Percentiles rank a stretch among this genome's conserved stretches.
Evolutionary conservation across 805 yeast genomes (phyloP).

Genomic region (Candida odintsovae): DNA sequence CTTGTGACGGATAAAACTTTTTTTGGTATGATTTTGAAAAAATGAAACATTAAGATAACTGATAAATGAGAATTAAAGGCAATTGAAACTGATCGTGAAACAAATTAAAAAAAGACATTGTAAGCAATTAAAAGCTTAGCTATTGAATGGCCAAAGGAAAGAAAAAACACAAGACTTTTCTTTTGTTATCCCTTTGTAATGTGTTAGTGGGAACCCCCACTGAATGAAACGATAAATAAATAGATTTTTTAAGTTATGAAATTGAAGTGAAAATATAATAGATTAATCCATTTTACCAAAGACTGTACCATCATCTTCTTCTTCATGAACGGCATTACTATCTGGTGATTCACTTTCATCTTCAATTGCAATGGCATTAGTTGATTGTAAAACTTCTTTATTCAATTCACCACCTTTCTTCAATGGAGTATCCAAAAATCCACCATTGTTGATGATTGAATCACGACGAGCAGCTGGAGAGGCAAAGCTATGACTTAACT

Average conservation of each 20-base stretch:
- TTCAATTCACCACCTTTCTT: slow-evolving; percentile 5
- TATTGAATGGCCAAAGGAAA: neutral
- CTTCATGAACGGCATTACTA: slow-evolving; percentile 2
- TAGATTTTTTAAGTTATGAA: neutral
- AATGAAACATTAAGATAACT: neutral
- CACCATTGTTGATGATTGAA: slow-evolving; percentile 19
- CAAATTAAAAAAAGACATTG: neutral
- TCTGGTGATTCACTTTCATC: slow-evolving; percentile 1
- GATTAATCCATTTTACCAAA: slow-evolving; percentile 33
- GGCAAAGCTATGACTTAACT: slow-evolving; percentile 1
- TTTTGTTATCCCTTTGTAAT: no score
- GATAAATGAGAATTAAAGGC: neutral
- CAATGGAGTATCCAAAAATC: slow-evolving; percentile 28
- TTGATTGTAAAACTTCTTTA: slow-evolving; percentile 2
- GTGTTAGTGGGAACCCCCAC: neutral
- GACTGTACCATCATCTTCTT: slow-evolving; percentile 26
- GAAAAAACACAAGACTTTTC: no score
- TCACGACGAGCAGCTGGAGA: slow-evolving; percentile 1
- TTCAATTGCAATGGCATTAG: slow-evolving; percentile 11
- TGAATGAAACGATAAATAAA: neutral
- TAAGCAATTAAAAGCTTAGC: neutral
- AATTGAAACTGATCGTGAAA: neutral
- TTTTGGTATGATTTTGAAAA: no score
- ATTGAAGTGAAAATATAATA: neutral
- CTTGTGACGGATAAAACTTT: neutral